Base-by-base conservation (phyloP, 2,329 filamentous ascomycete species). In the Dactylellina leptospora region DNA sequence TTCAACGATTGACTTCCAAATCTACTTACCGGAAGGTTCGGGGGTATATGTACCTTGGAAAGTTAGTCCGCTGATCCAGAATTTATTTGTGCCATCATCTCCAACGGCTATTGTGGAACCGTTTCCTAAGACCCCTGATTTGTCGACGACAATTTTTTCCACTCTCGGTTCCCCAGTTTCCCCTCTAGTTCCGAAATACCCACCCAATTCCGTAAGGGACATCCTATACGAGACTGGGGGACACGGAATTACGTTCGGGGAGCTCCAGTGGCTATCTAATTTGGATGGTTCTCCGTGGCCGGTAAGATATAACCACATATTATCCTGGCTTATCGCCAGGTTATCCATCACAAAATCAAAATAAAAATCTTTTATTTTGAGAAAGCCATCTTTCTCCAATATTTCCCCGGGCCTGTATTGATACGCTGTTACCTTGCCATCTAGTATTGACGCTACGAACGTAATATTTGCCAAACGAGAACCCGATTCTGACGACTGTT, bases 281-380 rank as follows among this genome's bases (percentile, higher is more conserved):
- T 61, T 70, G 2, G 16, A n/a, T 6, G 64, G 64, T 38, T 70
- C 55, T 6, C 64, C 64, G n/a, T 70, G 64, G 3, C 64, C 64
- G 27, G 64, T 50, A 23, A 70, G 22, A 28, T 70, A 70, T n/a
- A 70, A 38, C 64, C 64, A 70, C 53, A 20, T 70, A 9, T 28
- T 38, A 23, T 70, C 64, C 8, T 40, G 18, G 27, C 64, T 70
- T 22, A 70, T 55, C 3, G 48, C 55, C 2, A 70, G 40, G 20
- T 70, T 70, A 33, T 70, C 64, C 64, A 70, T 70, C 3, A 70
- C 47, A 11, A 70, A 56, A 33, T 70, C 64, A 27, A 70, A 61
- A 13, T 27, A 28, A 23, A 61, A 61, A 4, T 55, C 28, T 25
- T 47, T 47, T n/a, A 70, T 11, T 22, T 61, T 70, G 20, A 36